Conservation (phyloP, 768 basidiomycete genomes). For the Boletus huronensis region DNA sequence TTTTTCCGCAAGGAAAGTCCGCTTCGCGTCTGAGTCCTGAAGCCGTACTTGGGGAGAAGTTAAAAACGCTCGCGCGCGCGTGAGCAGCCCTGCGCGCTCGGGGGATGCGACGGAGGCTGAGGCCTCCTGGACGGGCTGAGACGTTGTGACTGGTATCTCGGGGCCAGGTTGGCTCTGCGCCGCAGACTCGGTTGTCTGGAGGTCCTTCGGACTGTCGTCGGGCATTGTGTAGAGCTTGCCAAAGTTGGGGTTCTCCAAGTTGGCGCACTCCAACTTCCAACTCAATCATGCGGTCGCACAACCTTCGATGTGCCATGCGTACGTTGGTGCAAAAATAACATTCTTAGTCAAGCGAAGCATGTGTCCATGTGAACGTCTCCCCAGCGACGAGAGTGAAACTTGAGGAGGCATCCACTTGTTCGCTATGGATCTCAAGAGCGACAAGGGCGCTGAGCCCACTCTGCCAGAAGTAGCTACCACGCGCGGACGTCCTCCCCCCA, state of each 20-base stretch:
- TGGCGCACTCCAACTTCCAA: not conserved
- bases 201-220: constrained; percentile 9
- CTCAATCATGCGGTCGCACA: not conserved
- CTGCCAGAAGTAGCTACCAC: constrained; percentile 12
- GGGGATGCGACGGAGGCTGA: not conserved
- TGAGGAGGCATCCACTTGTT: too few relatives aligned
- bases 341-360: not conserved
- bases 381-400: too few relatives aligned
- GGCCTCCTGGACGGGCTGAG: constrained; percentile 1
- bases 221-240: too few relatives aligned
- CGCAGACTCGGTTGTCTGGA: not conserved
- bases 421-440: constrained; percentile 18
- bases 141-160: not conserved
- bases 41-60: constrained; percentile 59
- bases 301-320: not conserved
- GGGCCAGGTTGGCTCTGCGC: not conserved
- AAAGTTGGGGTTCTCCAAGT: not conserved
- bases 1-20: constrained; percentile 65
- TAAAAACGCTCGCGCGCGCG: constrained; percentile 62
- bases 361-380: constrained; percentile 15
- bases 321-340: not conserved
- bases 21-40: constrained; percentile 55
- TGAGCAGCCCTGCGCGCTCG: constrained; percentile 43
- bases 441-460: not conserved
- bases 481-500: not conserved